phyloP scores from a whole-genome alignment of 192 early-diverging fungal genomes.

The Linnemannia schmuckeri region DNA sequence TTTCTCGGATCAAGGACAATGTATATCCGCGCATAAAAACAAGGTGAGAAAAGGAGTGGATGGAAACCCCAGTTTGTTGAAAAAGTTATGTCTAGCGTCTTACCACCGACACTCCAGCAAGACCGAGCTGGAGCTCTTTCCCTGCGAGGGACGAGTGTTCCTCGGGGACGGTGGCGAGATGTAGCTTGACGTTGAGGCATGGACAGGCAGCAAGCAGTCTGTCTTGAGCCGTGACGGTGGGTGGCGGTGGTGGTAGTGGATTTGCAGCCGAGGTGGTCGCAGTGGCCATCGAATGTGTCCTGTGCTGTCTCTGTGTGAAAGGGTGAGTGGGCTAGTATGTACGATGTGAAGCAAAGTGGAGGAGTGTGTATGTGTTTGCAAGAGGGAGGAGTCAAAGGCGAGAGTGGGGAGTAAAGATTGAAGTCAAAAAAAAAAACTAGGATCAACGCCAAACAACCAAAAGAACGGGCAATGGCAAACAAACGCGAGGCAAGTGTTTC shows the following conservation, averaged over 20 bases:
- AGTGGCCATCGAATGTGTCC: conserved; percentile 9
- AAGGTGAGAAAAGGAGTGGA: background rate
- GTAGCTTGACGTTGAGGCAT: conserved; percentile 54
- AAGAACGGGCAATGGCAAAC: background rate
- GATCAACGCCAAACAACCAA: background rate
- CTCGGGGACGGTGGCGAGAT: conserved; percentile 30
- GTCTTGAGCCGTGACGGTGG: conserved; percentile 19
- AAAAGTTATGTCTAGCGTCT: background rate
- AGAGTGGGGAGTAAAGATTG: too few relatives aligned
- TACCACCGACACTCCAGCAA: conserved; percentile 53
- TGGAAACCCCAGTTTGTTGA: background rate
- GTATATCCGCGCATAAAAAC: background rate
- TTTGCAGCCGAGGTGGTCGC: background rate
- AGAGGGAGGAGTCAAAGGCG: background rate
- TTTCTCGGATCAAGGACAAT: background rate
- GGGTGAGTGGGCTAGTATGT: background rate
- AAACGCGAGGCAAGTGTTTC: background rate
- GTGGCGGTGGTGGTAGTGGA: background rate
- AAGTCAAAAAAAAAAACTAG: background rate
- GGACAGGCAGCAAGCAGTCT: conserved; percentile 40
- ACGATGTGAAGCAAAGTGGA: background rate
- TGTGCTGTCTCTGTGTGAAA: background rate
- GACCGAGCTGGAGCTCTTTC: conserved; percentile 37
- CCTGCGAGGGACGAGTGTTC: conserved; percentile 1
- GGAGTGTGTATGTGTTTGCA: background rate